Conservation (phyloP, 305 asterid genomes). For the Fraxinus ornus region DNA sequence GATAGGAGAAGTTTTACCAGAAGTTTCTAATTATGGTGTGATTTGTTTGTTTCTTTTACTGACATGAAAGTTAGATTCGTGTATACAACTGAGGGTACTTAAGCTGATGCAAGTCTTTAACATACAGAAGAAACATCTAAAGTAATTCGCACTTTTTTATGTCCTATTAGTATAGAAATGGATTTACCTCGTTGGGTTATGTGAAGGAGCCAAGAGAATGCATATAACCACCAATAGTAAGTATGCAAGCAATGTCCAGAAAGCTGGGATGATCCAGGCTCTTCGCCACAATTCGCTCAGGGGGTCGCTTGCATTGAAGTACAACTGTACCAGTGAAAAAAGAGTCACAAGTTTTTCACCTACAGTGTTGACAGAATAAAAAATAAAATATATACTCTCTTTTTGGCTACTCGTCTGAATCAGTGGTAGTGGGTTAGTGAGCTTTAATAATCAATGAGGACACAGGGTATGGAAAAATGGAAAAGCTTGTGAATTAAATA, state of each 20-base stretch:
- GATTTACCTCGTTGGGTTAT: slow-evolving; percentile 84
- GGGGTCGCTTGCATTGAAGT: slow-evolving; percentile 92
- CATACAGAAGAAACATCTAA: neutral
- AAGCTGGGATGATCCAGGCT: slow-evolving; percentile 93
- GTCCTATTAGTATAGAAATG: neutral
- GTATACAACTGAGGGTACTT: neutral
- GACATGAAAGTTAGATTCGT: neutral
- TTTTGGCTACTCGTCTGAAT: neutral
- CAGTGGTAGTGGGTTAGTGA: neutral
- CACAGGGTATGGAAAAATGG: neutral
- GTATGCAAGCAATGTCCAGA: slow-evolving; percentile 86
- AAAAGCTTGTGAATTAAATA: slow-evolving; percentile 8
- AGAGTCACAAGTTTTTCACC: slow-evolving; percentile 17
- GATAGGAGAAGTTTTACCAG: neutral
- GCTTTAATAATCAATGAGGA: neutral
- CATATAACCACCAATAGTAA: slow-evolving; percentile 70
- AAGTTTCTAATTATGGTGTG: neutral
- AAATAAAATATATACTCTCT: neutral
- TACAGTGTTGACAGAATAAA: slow-evolving; percentile 6
- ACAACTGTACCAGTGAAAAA: slow-evolving; percentile 54
- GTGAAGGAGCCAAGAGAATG: slow-evolving; percentile 87
- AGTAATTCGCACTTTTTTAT: neutral
- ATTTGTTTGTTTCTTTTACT: neutral
- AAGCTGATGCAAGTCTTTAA: neutral
- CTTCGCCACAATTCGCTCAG: slow-evolving; percentile 84